Base-by-base conservation (phyloP, 331 rosid species). In the Malus hybrid region DNA sequence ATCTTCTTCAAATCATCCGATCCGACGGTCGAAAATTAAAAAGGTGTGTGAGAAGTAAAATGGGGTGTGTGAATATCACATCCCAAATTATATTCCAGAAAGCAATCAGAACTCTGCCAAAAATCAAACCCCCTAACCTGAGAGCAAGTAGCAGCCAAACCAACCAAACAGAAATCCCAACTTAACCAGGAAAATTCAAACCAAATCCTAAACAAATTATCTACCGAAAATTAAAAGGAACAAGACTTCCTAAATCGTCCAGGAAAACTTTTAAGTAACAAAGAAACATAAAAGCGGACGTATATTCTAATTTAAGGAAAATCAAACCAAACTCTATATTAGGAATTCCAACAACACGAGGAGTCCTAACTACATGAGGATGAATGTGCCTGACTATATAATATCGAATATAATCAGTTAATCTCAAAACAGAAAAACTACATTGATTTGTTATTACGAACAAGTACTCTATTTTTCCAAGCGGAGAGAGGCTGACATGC, bases 401-500 rank as follows among this genome's bases (percentile, higher is more conserved):
- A 42, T 42, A 42, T 42, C 46, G 46, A 42, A 39, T 39, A 39
- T 10, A 39, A 15, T 6, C 56, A 2, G 56, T 50, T 50, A 50
- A 50, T 50, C 56, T 50, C 8, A 50, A 50, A 50, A 50, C 56
- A 50, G 56, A 50, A 50, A 6, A 50, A 50, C 8, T 50, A 50
- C 9, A 50, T 42, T 10, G 46, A 42, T 42, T 39, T 42, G 46
- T 42, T 42, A 42, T 42, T 42, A 42, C 1, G 46, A 42, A 42
- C 46, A 42, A 42, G 46, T 10, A 42, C 3, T 42, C n/a, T 15
- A 6, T 50, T 50, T 15, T 50, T 15, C n/a, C 56, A 50, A 48
- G 55, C 6, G 53, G 46, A 42, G 13, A 42, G 46, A 42, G 99
- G 89, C 1, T 14, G 16, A 6, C n/a, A 50, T 48, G 55, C 19